Evolutionary conservation across 2,329 filamentous ascomycete genomes (phyloP), one percentile per base, ranked within the genome.

Genomic region (Emergomyces africanus): DNA sequence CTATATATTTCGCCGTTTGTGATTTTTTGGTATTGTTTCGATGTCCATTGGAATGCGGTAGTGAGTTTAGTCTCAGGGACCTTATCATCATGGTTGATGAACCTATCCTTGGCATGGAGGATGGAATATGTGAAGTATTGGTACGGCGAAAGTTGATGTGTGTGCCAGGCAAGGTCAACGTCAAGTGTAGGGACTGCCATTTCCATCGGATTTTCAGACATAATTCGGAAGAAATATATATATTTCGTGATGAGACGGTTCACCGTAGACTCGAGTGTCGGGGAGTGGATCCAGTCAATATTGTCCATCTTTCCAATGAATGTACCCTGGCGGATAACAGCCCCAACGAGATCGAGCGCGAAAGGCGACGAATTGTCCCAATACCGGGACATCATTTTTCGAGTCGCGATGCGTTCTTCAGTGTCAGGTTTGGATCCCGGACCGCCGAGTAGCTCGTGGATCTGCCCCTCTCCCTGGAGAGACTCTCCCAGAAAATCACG

Each of bases 11-110:
- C 80, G 18, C 77, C 76, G 65, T 76, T 73, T 64, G 81, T 90
- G 15, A 75, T 71, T 33, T 82, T 81, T 64, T 88, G 82, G 69
- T 92, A 95, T 0, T 71, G 74, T 64, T 84, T 85, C 66, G 80
- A 83, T 0, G 89, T 95, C 81, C 83, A 88, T 67, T 85, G 83
- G 66, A 94, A 94, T 5, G 79, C 77, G 1, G 77, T 75, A 50
- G 81, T 81, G 6, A 95, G 79, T 54, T 78, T 79, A 15, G 74
- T 75, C 66, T 90, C 86, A 54, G 85, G 83, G 25, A 95, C 83
- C 72, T 92, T 92, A 76, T 95, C 90, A 70, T 94, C 86, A 67
- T 95, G 89, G 67, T 91, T 84, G 64, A 92, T 81, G 67, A 90
- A 89, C 54, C 79, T 82, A 1, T 61, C 61, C 0, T 66, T 67